These are phyloP conservation scores for Mrakia frigida DNA, from an alignment of 768 basidiomycete species.

Conservation along the genomic window DNA sequence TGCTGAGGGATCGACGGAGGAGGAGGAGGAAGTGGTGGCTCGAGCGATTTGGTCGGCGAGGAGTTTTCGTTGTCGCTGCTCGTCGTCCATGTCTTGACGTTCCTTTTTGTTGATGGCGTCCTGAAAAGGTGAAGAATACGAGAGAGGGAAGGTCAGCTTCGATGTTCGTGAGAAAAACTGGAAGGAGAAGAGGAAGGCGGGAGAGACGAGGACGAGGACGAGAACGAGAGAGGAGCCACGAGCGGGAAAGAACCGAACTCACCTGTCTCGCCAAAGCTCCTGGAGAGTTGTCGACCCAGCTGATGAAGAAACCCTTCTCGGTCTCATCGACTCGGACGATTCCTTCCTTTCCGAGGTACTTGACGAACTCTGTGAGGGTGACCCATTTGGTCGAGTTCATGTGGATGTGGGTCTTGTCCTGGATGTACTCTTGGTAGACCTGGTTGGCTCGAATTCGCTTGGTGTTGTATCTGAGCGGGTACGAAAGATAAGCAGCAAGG, in stretches of 20 bases:
- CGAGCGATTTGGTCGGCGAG: conserved; percentile 92
- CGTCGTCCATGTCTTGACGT: conserved; percentile 81
- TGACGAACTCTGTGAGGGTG: conserved; percentile 90
- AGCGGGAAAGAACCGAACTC: conserved; percentile 40
- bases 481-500: background rate
- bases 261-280: conserved; percentile 88
- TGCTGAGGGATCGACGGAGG: conserved; percentile 38
- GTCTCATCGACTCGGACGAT: conserved; percentile 93
- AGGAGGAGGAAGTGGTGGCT: conserved; percentile 49
- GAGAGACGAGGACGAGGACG: background rate
- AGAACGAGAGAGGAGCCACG: background rate
- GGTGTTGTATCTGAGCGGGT: conserved; percentile 65
- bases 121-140: conserved; percentile 16
- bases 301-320: conserved; percentile 96
- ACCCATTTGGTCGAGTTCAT: conserved; percentile 97
- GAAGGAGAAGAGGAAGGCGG: background rate
- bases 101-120: conserved; percentile 68
- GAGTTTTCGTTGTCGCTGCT: conserved; percentile 82
- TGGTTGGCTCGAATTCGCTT: conserved; percentile 91
- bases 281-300: conserved; percentile 95
- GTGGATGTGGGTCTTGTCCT: conserved; percentile 87
- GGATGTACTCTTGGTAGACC: conserved; percentile 96
- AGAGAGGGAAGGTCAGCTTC: too few relatives aligned
- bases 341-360: conserved; percentile 70
- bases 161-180: background rate